phyloP scores from a whole-genome alignment of 106 monocot genomes.

The Platanthera zijinensis region DNA sequence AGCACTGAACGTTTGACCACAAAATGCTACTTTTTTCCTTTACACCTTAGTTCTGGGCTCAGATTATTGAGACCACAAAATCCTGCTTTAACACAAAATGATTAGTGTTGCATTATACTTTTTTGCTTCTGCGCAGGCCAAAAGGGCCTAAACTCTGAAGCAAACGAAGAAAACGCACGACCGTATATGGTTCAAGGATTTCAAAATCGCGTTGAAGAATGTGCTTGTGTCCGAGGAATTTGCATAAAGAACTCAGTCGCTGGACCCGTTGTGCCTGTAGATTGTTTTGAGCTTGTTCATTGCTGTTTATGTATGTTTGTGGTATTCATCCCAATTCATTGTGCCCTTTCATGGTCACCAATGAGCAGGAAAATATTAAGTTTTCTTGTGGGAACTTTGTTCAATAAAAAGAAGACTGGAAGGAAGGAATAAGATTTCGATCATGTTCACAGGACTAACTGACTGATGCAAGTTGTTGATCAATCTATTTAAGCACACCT shows the following conservation, averaged over 20 bases:
- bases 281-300: not conserved
- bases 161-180: not conserved
- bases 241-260: not conserved
- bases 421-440: no score
- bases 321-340: conserved; percentile 2
- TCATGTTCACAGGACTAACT: no score
- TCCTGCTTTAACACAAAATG: not conserved
- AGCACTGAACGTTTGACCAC: not conserved
- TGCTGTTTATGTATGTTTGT: not conserved
- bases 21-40: not conserved
- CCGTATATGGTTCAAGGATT: not conserved
- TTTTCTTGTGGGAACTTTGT: no score
- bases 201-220: not conserved
- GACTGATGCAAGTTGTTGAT: no score
- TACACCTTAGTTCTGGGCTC: no score
- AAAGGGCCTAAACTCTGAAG: not conserved
- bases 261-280: not conserved
- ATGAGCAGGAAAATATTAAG: no score
- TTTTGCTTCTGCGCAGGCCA: not conserved
- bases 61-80: no score
- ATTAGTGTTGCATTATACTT: not conserved
- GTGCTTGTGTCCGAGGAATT: not conserved
- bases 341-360: not conserved
- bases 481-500: no score
- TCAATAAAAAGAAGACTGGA: no score